Conservation (phyloP, 176 grass and related monocot genomes). For the Hordeum marinum region DNA sequence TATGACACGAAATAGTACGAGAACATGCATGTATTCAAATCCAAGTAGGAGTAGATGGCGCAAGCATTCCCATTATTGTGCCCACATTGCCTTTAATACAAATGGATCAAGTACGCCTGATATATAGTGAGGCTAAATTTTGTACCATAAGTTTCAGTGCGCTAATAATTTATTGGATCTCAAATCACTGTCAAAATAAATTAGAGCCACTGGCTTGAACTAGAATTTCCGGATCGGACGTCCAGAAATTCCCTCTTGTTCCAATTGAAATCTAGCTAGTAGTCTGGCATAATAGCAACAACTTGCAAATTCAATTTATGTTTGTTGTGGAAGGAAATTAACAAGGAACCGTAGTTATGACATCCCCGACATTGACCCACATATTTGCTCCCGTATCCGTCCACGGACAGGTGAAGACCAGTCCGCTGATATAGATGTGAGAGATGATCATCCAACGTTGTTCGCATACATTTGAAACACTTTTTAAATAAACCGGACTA, state of each 20-base stretch:
- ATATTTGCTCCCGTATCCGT: too few relatives aligned
- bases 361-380: too few relatives aligned
- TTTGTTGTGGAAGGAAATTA: background rate
- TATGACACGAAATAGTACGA: background rate
- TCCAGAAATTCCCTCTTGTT: background rate
- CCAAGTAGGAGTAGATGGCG: background rate
- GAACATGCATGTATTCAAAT: background rate
- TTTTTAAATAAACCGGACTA: too few relatives aligned
- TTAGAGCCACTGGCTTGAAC: background rate
- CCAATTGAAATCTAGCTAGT: background rate
- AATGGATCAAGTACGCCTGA: background rate
- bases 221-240: background rate
- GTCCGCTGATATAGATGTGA: too few relatives aligned
- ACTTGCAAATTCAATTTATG: background rate
- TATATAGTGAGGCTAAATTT: background rate
- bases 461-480: too few relatives aligned
- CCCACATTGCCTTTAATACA: background rate
- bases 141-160: background rate
- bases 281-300: background rate
- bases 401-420: too few relatives aligned
- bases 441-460: too few relatives aligned
- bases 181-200: slow-evolving; percentile 25
- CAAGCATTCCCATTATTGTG: slow-evolving; percentile 10
- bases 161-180: slow-evolving; percentile 25
- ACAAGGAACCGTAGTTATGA: too few relatives aligned